Evolutionary conservation across 768 basidiomycete genomes (phyloP).

Genomic region (Phanerodontia chrysosporium): DNA sequence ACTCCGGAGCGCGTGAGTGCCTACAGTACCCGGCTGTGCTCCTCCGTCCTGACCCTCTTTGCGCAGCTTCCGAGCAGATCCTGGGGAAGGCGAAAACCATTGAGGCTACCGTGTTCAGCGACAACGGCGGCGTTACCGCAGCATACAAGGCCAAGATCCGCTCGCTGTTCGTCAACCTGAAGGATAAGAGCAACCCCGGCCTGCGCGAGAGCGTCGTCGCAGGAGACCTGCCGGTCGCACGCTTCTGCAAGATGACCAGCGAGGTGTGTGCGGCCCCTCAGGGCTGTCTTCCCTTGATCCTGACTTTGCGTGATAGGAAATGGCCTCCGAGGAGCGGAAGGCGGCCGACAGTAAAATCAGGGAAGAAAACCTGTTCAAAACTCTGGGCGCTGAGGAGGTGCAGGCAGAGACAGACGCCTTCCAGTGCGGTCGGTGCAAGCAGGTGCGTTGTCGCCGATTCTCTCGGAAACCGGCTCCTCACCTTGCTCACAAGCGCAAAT

Average conservation of each 20-base stretch:
- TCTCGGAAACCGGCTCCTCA: not conserved
- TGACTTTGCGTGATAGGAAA: slow-evolving; percentile 53
- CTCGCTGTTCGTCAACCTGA: slow-evolving; percentile 86
- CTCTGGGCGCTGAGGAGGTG: slow-evolving; percentile 83
- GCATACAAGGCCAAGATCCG: slow-evolving; percentile 79
- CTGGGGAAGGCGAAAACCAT: slow-evolving; percentile 61
- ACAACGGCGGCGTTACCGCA: slow-evolving; percentile 39
- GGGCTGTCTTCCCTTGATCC: not conserved
- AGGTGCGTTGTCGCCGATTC: slow-evolving; percentile 39
- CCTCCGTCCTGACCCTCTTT: not conserved
- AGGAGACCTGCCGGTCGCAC: slow-evolving; percentile 68
- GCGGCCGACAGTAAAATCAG: slow-evolving; percentile 78
- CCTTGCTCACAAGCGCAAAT: slow-evolving; percentile 54
- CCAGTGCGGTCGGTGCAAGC: slow-evolving; percentile 94
- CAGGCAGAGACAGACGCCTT: slow-evolving; percentile 97
- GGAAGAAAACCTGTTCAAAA: slow-evolving; percentile 85
- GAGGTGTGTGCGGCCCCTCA: slow-evolving; percentile 44
- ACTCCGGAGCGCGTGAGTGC: slow-evolving; percentile 83
- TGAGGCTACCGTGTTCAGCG: slow-evolving; percentile 58
- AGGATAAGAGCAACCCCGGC: slow-evolving; percentile 90
- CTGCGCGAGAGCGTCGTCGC: slow-evolving; percentile 82
- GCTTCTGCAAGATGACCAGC: slow-evolving; percentile 77
- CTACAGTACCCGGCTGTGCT: not conserved
- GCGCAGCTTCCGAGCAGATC: slow-evolving; percentile 52
- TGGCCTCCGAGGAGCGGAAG: slow-evolving; percentile 92